Percentiles rank a stretch among this genome's conserved stretches.
phyloP scores from a whole-genome alignment of 495 filamentous ascomycete genomes.

The Daldinia caldariorum region DNA sequence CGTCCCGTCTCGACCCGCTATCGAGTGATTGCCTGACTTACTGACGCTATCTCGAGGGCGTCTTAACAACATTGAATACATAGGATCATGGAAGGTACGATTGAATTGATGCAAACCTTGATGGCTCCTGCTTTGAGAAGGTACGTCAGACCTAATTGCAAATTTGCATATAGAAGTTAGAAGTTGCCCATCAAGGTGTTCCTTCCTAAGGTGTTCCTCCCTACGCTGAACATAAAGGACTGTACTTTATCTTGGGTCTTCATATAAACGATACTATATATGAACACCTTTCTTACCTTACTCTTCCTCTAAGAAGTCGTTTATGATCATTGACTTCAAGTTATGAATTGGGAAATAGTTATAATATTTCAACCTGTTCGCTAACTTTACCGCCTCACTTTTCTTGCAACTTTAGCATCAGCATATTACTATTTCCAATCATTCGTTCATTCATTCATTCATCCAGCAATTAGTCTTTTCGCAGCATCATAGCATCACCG shows the following conservation, averaged over 20 bases:
- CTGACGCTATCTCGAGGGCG: background rate
- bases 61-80: background rate
- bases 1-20: background rate
- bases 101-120: background rate
- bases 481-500: background rate
- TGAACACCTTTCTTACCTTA: no score
- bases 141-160: background rate
- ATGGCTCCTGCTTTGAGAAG: background rate
- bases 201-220: background rate
- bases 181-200: conserved; percentile 3
- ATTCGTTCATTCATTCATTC: background rate
- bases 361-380: no score
- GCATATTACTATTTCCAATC: background rate
- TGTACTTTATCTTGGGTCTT: background rate
- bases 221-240: background rate
- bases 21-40: background rate
- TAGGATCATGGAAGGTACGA: background rate
- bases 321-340: background rate
- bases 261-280: conserved; percentile 1
- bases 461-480: background rate
- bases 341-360: background rate
- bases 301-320: background rate
- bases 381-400: background rate
- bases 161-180: background rate
- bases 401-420: background rate